Percentiles rank a stretch among this genome's conserved stretches.
phyloP scores from a whole-genome alignment of 2,329 filamentous ascomycete species.

The Beauveria medogensis region DNA sequence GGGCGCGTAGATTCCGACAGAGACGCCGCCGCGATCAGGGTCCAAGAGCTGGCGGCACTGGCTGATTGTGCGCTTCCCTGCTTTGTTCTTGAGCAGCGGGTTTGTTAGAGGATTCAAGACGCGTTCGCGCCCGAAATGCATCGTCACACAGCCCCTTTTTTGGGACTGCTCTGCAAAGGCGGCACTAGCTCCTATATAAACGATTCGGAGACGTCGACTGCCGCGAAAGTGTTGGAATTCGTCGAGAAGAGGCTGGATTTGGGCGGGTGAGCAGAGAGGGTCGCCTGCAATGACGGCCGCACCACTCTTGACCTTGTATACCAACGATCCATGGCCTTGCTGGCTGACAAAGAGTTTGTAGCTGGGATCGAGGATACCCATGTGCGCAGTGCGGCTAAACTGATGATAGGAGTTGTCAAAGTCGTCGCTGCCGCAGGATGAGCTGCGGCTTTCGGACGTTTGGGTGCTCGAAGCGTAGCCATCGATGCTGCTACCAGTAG shows the following conservation, averaged over 20 bases:
- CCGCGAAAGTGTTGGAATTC: conserved; percentile 13
- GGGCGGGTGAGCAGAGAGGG: conserved; percentile 13
- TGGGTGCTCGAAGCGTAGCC: background rate
- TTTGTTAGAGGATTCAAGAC: conserved; percentile 16
- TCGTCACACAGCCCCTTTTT: conserved; percentile 12
- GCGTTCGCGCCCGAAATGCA: conserved; percentile 16
- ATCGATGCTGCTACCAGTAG: background rate
- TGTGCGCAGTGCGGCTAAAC: conserved; percentile 16
- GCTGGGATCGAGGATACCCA: conserved; percentile 17
- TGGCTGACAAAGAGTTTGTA: conserved; percentile 16
- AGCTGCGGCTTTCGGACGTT: background rate
- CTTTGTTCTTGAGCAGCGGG: conserved; percentile 13
- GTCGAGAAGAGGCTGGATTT: conserved; percentile 12
- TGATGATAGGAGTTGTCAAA: conserved; percentile 12
- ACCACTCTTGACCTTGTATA: conserved; percentile 15
- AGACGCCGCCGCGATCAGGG: conserved; percentile 13
- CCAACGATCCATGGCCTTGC: conserved; percentile 13
- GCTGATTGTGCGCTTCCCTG: conserved; percentile 17
- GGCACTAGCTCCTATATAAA: conserved; percentile 16
- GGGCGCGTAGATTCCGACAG: conserved; percentile 7
- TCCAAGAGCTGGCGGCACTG: conserved; percentile 17
- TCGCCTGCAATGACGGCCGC: conserved; percentile 16
- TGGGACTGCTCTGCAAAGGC: conserved; percentile 12
- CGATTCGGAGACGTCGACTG: conserved; percentile 10
- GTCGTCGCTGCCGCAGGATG: conserved; percentile 1